Base-by-base conservation (phyloP, 805 yeast genomes). In the Candida cerambycidarum region DNA sequence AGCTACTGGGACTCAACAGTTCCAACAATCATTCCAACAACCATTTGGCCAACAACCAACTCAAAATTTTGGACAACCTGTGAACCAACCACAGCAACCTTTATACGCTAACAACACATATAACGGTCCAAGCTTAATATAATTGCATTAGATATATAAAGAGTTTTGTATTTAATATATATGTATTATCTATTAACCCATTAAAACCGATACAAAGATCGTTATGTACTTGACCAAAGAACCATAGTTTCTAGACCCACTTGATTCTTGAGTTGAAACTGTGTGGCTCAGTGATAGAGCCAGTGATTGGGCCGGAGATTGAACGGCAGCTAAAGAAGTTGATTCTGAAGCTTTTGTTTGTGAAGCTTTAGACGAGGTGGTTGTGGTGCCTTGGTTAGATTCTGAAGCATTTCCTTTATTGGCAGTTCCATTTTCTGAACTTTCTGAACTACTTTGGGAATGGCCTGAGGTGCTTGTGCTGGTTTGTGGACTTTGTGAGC, bases 41-140 rank as follows among this genome's bases (percentile, higher is more conserved):
- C 23, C 7, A 9, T 7, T 6, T 5, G 24, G 35, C 6, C 42
- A 23, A 27, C 47, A 31, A 28, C 15, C 25, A 10, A 14, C 41
- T 10, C 44, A 39, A 18, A 27, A 25, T 32, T 33, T 33, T 33
- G 37, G 37, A 9, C 21, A 32, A 7, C 24, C 24, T 16, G 5
- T 21, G 8, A 15, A 15, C 17, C 30, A 35, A 35, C 47, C 25
- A 16, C 44, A 41, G 27, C 45, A 37, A 14, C 45, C 41, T 14
- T 25, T 25, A 9, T 32, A 29, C 27, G 43, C 36, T 21, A 38
- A 27, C 42, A 45, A 43, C 30, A 28, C 38, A 3, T 46, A 49
- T 31, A 46, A 49, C 29, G 50, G 51, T 15, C 51, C 51, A 11
- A 49, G 53, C 32, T 44, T 49, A 29, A 49, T 49, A 29, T 49